These are phyloP conservation scores for Umbelopsis sp. DNA, from an alignment of 192 early-diverging fungal genomes.

Conservation along the genomic window DNA sequence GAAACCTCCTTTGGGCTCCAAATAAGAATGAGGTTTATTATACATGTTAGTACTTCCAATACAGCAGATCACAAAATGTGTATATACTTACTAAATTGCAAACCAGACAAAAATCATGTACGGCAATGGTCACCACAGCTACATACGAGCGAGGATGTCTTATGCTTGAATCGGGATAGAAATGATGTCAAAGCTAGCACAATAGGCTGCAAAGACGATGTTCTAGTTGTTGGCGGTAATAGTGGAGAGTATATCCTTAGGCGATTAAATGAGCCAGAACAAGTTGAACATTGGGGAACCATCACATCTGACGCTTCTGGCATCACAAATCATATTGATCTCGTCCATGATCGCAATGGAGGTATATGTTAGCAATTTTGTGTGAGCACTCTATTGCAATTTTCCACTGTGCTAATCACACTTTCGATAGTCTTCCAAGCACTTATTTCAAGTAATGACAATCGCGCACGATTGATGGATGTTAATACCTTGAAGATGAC, in stretches of 20 bases:
- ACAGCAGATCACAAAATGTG: not conserved
- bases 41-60: conserved; percentile 33
- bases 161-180: conserved; percentile 21
- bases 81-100: not conserved
- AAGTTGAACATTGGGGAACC: conserved; percentile 24
- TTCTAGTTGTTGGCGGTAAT: conserved; percentile 57
- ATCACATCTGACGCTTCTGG: conserved; percentile 50
- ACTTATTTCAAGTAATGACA: conserved; percentile 63
- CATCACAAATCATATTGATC: conserved; percentile 67
- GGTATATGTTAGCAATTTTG: conserved; percentile 21
- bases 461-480: conserved; percentile 49
- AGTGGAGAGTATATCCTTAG: conserved; percentile 44
- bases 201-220: conserved; percentile 44
- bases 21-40: conserved; percentile 62
- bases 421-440: conserved; percentile 29
- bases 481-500: conserved; percentile 39
- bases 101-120: conserved; percentile 43
- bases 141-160: conserved; percentile 29
- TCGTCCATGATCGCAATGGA: conserved; percentile 43
- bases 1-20: conserved; percentile 62
- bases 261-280: conserved; percentile 23
- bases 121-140: conserved; percentile 49
- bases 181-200: conserved; percentile 47
- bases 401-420: conserved; percentile 3
- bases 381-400: not conserved